Evolutionary conservation across 352 stramenopile genomes (phyloP), one percentile per base, ranked within the genome.

Genomic region (Pythium dissimile): DNA sequence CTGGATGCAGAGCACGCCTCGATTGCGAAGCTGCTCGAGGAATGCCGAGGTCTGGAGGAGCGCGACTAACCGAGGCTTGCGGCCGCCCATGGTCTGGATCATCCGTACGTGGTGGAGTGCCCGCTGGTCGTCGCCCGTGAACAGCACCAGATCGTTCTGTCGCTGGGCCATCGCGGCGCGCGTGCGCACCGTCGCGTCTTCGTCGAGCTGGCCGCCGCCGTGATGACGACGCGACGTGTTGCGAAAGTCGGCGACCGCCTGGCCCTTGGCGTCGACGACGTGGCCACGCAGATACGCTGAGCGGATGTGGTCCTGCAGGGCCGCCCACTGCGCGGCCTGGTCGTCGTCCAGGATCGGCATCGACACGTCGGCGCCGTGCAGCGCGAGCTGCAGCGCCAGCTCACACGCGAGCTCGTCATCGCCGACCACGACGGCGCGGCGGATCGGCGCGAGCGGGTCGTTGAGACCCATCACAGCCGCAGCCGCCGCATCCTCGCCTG

Each of bases 381-480:
- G 55, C 1, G 71, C 82, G 10, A 88, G 62, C 38, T 85, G 71
- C 7, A 88, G 52, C 11, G 75, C 75, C 16, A 82, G 53, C 37
- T 86, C 75, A 32, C 83, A 86, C 5, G 78, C 78, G 1, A 80
- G 49, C 26, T 84, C 75, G 41, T 87, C 77, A 1, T 84, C 73
- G 13, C 79, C 79, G 30, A 89, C 75, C 6, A 89, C 71, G 12
- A 87, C 75, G 1, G 77, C 79, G 37, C 60, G 83, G 34, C 62
- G 39, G 10, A 65, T 43, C 30, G 45, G 12, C 45, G 20, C 28
- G 11, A 51, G 44, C 28, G 45, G 28, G 5, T 52, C 27, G 45
- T 18, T 30, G 3, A 16, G 9, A 8, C 41, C 41, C 21, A 6
- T n/a, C 8, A 4, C 41, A 21, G 9, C 18, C 18, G 21, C 8